Percentiles rank a stretch among this genome's conserved stretches.
Conservation (phyloP, 768 basidiomycete species). For the Hebeloma cylindrosporum region DNA sequence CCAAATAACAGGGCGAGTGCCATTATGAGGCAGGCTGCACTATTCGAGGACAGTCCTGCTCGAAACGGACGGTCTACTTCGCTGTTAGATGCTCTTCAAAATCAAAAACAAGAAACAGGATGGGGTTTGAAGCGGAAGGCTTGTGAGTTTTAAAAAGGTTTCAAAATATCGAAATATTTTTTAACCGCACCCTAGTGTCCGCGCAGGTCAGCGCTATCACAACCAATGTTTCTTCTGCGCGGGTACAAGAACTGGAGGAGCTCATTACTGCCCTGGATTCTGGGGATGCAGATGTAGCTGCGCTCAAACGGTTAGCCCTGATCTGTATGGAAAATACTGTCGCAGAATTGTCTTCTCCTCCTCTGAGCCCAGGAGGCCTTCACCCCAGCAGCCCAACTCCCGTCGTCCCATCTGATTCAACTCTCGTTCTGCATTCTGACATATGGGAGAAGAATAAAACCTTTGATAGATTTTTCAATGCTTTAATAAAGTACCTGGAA, state of each 20-base stretch:
- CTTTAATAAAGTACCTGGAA: conserved; percentile 62
- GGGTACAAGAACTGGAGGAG: conserved; percentile 49
- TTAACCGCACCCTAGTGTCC: conserved; percentile 37
- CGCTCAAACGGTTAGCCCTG: conserved; percentile 65
- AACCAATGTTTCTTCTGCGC: conserved; percentile 37
- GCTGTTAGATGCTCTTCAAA: conserved; percentile 68
- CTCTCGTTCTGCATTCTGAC: conserved; percentile 48
- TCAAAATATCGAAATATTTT: not conserved
- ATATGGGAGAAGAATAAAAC: conserved; percentile 73
- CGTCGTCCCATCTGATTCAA: conserved; percentile 39
- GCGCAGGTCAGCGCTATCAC: conserved; percentile 48
- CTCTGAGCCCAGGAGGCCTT: conserved; percentile 50
- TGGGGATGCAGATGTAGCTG: conserved; percentile 48
- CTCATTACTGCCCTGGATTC: conserved; percentile 55
- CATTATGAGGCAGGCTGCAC: conserved; percentile 71
- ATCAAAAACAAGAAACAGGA: conserved; percentile 64
- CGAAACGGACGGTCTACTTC: conserved; percentile 52
- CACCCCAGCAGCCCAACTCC: conserved; percentile 61
- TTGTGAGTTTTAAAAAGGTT: conserved; percentile 44
- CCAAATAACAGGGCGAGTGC: conserved; percentile 58
- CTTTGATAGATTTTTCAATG: conserved; percentile 70
- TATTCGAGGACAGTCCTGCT: conserved; percentile 81
- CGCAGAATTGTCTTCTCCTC: conserved; percentile 46
- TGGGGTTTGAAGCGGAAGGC: conserved; percentile 85
- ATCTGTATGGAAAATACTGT: conserved; percentile 63